phyloP scores from a whole-genome alignment of 495 filamentous ascomycete species.

The Penicillium paradoxum region DNA sequence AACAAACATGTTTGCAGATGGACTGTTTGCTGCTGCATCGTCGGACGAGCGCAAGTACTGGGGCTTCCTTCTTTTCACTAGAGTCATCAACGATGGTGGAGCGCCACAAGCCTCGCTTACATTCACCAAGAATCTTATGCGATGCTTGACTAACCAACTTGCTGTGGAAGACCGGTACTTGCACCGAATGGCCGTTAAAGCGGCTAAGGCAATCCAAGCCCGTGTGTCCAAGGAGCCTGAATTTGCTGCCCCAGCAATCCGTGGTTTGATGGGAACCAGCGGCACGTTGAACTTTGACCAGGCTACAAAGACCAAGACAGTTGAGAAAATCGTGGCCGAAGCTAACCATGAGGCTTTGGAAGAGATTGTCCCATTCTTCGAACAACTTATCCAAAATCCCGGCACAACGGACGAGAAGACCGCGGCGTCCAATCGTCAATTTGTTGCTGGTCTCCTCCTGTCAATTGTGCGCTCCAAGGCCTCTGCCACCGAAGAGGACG shows the following conservation, averaged over 20 bases:
- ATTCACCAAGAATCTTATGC: slow-evolving; percentile 78
- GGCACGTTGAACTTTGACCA: slow-evolving; percentile 80
- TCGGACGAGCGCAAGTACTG: slow-evolving; percentile 86
- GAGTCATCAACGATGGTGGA: slow-evolving; percentile 53
- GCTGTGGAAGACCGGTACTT: slow-evolving; percentile 79
- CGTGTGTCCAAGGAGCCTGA: slow-evolving; percentile 61
- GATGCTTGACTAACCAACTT: slow-evolving; percentile 81
- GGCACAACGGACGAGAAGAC: slow-evolving; percentile 39
- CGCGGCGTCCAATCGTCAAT: slow-evolving; percentile 43
- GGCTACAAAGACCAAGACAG: slow-evolving; percentile 80
- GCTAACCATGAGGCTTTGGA: slow-evolving; percentile 48
- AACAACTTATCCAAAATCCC: slow-evolving; percentile 35
- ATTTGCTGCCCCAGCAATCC: slow-evolving; percentile 54
- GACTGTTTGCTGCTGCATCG: slow-evolving; percentile 71
- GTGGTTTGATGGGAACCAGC: slow-evolving; percentile 59
- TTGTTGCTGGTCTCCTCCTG: slow-evolving; percentile 45
- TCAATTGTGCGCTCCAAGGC: slow-evolving; percentile 40
- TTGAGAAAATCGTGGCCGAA: slow-evolving; percentile 66
- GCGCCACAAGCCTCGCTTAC: slow-evolving; percentile 47
- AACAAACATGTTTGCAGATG: slow-evolving; percentile 46
- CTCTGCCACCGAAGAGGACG: slow-evolving; percentile 28
- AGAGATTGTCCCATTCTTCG: slow-evolving; percentile 40
- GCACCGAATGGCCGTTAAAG: slow-evolving; percentile 71
- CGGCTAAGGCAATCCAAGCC: slow-evolving; percentile 60
- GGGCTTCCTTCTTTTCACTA: slow-evolving; percentile 81